Percentiles rank a stretch among this genome's conserved stretches.
phyloP scores from a whole-genome alignment of 108 stramenopile species.

The Chaetoceros tenuissimus region DNA sequence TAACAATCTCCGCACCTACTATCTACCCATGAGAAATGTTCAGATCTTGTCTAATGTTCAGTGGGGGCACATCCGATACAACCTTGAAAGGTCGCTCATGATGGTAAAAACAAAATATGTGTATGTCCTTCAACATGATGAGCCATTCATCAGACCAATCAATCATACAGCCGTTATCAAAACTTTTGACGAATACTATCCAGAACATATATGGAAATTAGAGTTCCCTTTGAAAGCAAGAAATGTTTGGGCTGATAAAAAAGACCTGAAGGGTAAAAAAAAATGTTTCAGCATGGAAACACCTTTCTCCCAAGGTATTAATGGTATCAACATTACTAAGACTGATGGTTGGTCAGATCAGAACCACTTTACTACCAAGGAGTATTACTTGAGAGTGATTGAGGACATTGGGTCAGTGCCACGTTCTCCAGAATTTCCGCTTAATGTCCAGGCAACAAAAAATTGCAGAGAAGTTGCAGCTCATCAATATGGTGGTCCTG shows the following conservation, averaged over 20 bases:
- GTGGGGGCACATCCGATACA: not conserved
- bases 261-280: not conserved
- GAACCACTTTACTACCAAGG: not conserved
- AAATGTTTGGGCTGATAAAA: not conserved
- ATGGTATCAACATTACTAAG: not conserved
- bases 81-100: not conserved
- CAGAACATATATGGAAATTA: too few species aligned
- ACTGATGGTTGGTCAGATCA: not conserved
- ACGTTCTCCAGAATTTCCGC: not conserved
- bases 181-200: not conserved
- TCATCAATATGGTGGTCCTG: not conserved
- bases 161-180: not conserved
- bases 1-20: not conserved
- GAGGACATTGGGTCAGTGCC: not conserved
- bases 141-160: not conserved
- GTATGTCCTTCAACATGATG: not conserved
- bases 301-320: not conserved
- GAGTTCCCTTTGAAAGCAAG: not conserved
- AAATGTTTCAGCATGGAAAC: not conserved
- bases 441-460: not conserved
- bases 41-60: not conserved
- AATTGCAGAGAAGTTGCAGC: not conserved
- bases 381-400: not conserved
- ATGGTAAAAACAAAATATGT: not conserved
- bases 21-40: not conserved